Evolutionary conservation across 2,329 filamentous ascomycete genomes (phyloP).

Genomic region (Penicillium sp.): DNA sequence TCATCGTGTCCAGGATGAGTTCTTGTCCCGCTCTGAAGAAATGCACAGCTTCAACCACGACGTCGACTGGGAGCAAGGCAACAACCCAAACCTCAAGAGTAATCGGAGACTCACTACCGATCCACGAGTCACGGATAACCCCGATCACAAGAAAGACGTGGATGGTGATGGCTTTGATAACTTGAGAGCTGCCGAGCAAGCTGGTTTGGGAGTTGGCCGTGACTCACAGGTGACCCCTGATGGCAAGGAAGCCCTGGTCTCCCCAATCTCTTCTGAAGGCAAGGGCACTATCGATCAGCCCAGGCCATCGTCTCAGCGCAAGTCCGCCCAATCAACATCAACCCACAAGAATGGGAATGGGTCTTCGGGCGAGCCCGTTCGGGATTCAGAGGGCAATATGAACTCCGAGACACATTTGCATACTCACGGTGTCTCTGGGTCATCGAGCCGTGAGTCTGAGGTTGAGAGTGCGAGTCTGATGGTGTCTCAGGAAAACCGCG

Average conservation of each 20-base stretch:
- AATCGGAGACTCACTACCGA: constrained; percentile 57
- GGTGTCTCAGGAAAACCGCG: constrained; percentile 44
- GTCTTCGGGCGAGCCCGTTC: constrained; percentile 14
- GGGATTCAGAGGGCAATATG: constrained; percentile 20
- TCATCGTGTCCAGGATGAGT: constrained; percentile 54
- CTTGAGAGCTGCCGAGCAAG: constrained; percentile 64
- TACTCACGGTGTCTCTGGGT: constrained; percentile 65
- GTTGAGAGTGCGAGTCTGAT: constrained; percentile 75
- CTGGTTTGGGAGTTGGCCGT: constrained; percentile 61
- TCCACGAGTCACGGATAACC: constrained; percentile 58
- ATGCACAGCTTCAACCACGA: constrained; percentile 74
- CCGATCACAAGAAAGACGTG: constrained; percentile 69
- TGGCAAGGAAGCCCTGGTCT: constrained; percentile 67
- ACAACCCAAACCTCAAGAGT: constrained; percentile 56
- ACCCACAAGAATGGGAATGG: constrained; percentile 18
- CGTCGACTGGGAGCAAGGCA: constrained; percentile 60
- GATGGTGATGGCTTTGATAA: constrained; percentile 74
- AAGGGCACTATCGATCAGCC: constrained; percentile 58
- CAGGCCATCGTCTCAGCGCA: constrained; percentile 43
- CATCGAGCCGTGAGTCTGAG: constrained; percentile 72
- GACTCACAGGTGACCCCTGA: constrained; percentile 68
- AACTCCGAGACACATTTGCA: constrained; percentile 24
- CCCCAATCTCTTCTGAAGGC: constrained; percentile 62
- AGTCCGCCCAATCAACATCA: constrained; percentile 15
- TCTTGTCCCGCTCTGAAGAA: constrained; percentile 55